phyloP scores from a whole-genome alignment of 352 stramenopile species.

The Pythium oligandrum region DNA sequence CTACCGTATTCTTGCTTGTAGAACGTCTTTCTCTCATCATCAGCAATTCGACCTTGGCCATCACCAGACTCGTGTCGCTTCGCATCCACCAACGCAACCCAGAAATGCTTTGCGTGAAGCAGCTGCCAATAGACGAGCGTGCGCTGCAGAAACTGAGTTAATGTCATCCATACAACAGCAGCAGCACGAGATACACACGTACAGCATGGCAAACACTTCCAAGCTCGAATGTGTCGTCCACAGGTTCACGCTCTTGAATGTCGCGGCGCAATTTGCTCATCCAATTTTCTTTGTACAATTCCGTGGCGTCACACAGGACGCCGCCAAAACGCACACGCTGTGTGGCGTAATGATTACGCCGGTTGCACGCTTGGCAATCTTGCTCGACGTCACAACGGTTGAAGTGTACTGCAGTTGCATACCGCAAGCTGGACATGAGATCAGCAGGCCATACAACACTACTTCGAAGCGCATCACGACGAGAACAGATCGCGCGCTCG shows the following conservation, averaged over 20 bases:
- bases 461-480: constrained; percentile 58
- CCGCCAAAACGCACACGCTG: constrained; percentile 52
- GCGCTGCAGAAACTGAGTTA: constrained; percentile 29
- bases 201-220: constrained; percentile 78
- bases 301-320: constrained; percentile 51
- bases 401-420: constrained; percentile 35
- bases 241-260: constrained; percentile 22
- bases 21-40: constrained; percentile 32
- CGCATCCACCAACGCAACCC: constrained; percentile 64
- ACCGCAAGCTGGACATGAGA: constrained; percentile 51
- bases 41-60: constrained; percentile 39
- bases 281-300: constrained; percentile 67
- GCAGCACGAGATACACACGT: constrained; percentile 12
- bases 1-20: constrained; percentile 68
- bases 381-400: constrained; percentile 22
- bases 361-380: constrained; percentile 76
- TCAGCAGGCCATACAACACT: constrained; percentile 67
- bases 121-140: constrained; percentile 76
- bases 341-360: constrained; percentile 55
- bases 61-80: constrained; percentile 42
- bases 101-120: constrained; percentile 78
- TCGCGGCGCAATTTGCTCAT: constrained; percentile 46
- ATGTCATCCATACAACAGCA: neutral
- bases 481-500: constrained; percentile 65
- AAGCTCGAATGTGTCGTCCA: constrained; percentile 51